Conservation (phyloP, 257 asterid species). For the Solanum dulcamara region DNA sequence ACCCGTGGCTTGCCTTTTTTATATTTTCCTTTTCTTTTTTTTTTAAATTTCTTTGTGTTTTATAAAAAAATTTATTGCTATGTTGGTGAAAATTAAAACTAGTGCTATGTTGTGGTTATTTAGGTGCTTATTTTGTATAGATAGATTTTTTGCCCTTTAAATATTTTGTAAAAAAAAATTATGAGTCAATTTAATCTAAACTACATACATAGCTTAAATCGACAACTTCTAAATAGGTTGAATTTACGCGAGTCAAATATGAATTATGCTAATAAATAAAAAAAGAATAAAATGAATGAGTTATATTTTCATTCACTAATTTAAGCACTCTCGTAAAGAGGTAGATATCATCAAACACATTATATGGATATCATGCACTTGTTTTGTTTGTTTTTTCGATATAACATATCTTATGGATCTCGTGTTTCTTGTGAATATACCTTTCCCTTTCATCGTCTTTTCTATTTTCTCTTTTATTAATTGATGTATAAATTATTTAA, state of each 20-base stretch:
- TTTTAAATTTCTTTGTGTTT: no score
- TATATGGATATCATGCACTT: background rate
- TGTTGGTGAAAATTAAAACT: no score
- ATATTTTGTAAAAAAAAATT: no score
- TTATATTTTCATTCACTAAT: background rate
- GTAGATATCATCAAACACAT: background rate
- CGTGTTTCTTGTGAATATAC: no score
- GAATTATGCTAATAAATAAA: background rate
- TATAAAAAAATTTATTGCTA: no score
- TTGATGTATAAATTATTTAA: background rate
- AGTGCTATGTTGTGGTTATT: no score
- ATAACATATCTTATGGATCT: no score
- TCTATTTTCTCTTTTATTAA: background rate
- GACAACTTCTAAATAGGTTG: background rate
- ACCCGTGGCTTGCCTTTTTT: no score
- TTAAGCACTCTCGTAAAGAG: background rate
- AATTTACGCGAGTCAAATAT: background rate
- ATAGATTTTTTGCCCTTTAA: no score
- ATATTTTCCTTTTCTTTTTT: no score
- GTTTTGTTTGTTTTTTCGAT: background rate
- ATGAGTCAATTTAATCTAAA: background rate
- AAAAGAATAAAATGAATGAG: no score
- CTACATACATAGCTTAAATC: accelerated
- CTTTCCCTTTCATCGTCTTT: background rate
- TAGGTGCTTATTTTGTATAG: no score